Conservation (phyloP, 2,329 filamentous ascomycete species). For the Aspergillus flavus region DNA sequence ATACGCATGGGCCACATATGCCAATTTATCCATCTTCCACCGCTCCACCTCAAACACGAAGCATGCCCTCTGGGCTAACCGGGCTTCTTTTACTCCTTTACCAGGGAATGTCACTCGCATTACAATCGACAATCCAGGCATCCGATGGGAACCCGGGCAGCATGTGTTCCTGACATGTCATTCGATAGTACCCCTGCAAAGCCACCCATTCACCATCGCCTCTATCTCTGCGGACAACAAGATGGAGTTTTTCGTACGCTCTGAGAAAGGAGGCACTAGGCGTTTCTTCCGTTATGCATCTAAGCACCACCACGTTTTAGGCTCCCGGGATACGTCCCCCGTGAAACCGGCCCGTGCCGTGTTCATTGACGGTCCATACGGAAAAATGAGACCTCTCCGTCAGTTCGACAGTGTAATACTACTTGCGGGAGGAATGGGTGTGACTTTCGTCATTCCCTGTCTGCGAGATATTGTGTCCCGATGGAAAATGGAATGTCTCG, state of each 20-base stretch:
- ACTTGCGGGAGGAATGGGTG: slow-evolving; percentile 62
- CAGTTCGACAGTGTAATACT: slow-evolving; percentile 65
- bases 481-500: slow-evolving; percentile 41
- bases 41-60: slow-evolving; percentile 17
- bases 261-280: slow-evolving; percentile 56
- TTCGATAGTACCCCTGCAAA: slow-evolving; percentile 59
- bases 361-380: slow-evolving; percentile 59
- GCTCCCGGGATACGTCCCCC: slow-evolving; percentile 16
- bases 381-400: slow-evolving; percentile 52
- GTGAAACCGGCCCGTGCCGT: slow-evolving; percentile 37
- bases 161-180: slow-evolving; percentile 65
- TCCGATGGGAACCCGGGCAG: slow-evolving; percentile 64
- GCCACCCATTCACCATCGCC: slow-evolving; percentile 66
- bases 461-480: slow-evolving; percentile 58
- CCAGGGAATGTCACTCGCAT: slow-evolving; percentile 60
- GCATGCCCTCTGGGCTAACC: slow-evolving; percentile 40
- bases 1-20: slow-evolving; percentile 38
- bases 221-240: slow-evolving; percentile 58
- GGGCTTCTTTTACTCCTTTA: slow-evolving; percentile 52
- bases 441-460: slow-evolving; percentile 60
- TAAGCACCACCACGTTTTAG: slow-evolving; percentile 36
- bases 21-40: slow-evolving; percentile 48
- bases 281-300: slow-evolving; percentile 55
- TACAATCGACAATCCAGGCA: slow-evolving; percentile 56
- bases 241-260: slow-evolving; percentile 60